A percentile compares a stretch with the other conserved stretches of the same genome.
Conservation (phyloP, 2,329 filamentous ascomycete species). For the Pseudocercospora vitis region DNA sequence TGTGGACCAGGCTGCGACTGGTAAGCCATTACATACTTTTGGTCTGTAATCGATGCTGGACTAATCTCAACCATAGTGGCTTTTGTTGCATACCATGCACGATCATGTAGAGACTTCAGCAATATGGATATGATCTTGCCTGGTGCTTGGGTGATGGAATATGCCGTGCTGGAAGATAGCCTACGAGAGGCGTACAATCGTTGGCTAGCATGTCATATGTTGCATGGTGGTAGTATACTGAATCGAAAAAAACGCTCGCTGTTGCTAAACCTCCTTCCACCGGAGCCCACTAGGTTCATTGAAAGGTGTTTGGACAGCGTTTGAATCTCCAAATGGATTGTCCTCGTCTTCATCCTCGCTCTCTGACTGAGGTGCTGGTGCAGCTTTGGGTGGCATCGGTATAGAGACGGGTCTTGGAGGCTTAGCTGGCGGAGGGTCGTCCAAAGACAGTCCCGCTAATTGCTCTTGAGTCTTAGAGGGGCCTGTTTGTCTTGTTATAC, state of each 20-base stretch:
- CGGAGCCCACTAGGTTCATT: conserved; percentile 31
- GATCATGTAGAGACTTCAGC: neutral
- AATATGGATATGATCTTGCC: neutral
- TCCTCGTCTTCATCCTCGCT: conserved; percentile 64
- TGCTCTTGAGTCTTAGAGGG: conserved; percentile 37
- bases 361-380: conserved; percentile 32
- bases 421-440: conserved; percentile 49
- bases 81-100: conserved; percentile 33
- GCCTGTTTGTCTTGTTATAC: conserved; percentile 32
- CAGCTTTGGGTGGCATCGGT: conserved; percentile 40
- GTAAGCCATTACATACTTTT: conserved; percentile 14
- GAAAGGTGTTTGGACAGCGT: conserved; percentile 62
- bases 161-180: too few relatives aligned
- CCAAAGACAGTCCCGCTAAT: conserved; percentile 48
- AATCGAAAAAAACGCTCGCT: too few relatives aligned
- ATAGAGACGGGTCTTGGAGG: conserved; percentile 45
- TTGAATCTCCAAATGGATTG: conserved; percentile 82
- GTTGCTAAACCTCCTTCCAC: conserved; percentile 41
- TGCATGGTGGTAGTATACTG: too few relatives aligned
- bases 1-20: conserved; percentile 29
- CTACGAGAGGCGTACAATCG: too few relatives aligned
- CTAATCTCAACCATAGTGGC: conserved; percentile 24
- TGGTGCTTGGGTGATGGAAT: too few relatives aligned
- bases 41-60: too few relatives aligned
- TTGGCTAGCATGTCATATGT: too few relatives aligned